These are phyloP conservation scores for Diplotaxis tenuifolia DNA, from an alignment of 345 rosid species.

Conservation along the genomic window DNA sequence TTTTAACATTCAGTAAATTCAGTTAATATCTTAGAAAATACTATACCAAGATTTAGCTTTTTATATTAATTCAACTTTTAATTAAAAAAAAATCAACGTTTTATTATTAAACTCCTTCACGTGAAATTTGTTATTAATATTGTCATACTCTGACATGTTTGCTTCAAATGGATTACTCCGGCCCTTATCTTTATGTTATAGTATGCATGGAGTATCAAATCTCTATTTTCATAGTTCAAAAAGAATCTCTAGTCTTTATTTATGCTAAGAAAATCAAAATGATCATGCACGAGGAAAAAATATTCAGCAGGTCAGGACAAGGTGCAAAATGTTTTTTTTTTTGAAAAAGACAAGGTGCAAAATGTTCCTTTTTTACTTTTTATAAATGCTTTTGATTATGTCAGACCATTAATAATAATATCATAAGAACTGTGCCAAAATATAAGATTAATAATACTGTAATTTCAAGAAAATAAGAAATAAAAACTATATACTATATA, in stretches of 20 bases:
- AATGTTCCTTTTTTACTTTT: not conserved
- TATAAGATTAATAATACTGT: not conserved
- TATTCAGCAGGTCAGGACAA: not conserved
- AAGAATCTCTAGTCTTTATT: not conserved
- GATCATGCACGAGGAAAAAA: conserved; percentile 4
- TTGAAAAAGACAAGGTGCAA: conserved; percentile 1
- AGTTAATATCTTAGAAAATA: not conserved
- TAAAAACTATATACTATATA: not conserved
- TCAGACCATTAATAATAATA: not conserved
- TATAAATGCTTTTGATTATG: not conserved
- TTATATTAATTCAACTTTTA: not conserved
- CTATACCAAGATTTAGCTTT: not conserved
- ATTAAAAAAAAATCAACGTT: too few species aligned
- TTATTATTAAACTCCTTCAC: not conserved
- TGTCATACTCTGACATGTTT: conserved; percentile 17
- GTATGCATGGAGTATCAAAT: not conserved
- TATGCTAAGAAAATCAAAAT: not conserved
- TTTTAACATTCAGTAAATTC: not conserved
- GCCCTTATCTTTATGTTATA: not conserved
- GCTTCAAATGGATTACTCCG: conserved; percentile 9
- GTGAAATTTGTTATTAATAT: not conserved
- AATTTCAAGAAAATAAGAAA: not conserved
- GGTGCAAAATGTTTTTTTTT: not conserved
- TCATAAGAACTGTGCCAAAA: not conserved
- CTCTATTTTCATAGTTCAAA: not conserved